A percentile compares a stretch with the other conserved stretches of the same genome.
Conservation (phyloP, 2,329 filamentous ascomycete genomes). For the Claviceps fusiformis region DNA sequence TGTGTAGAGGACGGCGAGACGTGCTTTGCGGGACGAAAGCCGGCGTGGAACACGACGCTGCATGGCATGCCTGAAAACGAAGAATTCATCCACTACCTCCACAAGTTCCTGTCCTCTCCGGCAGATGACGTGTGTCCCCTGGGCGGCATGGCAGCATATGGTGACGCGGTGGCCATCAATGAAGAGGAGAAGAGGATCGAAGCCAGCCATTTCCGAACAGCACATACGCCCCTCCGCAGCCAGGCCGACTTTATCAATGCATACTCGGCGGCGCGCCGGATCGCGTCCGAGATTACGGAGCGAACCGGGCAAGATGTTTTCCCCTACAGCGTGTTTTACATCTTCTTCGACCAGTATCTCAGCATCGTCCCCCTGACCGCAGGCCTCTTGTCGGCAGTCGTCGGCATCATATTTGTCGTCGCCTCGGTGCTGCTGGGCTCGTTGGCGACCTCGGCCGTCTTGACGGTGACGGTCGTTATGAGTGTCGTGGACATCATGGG, state of each 20-base stretch:
- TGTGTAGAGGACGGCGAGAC: slow-evolving; percentile 57
- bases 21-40: slow-evolving; percentile 67
- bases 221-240: slow-evolving; percentile 72
- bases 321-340: slow-evolving; percentile 94
- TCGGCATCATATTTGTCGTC: slow-evolving; percentile 74
- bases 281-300: slow-evolving; percentile 60
- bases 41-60: slow-evolving; percentile 80
- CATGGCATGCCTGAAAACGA: slow-evolving; percentile 81
- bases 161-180: slow-evolving; percentile 70
- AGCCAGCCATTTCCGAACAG: slow-evolving; percentile 84
- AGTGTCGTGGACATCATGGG: slow-evolving; percentile 88
- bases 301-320: slow-evolving; percentile 73
- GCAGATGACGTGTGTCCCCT: slow-evolving; percentile 77
- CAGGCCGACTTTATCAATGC: slow-evolving; percentile 89
- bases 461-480: slow-evolving; percentile 84
- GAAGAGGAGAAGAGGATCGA: slow-evolving; percentile 50
- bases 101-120: slow-evolving; percentile 69
- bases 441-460: slow-evolving; percentile 63
- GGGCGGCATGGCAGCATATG: slow-evolving; percentile 78
- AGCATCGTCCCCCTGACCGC: slow-evolving; percentile 70
- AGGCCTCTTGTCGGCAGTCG: slow-evolving; percentile 65
- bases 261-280: slow-evolving; percentile 78
- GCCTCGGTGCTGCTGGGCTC: slow-evolving; percentile 74
- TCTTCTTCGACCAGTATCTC: slow-evolving; percentile 97
- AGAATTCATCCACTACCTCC: slow-evolving; percentile 80